phyloP scores from a whole-genome alignment of 2,329 filamentous ascomycete genomes.

The Fusarium metavorans region DNA sequence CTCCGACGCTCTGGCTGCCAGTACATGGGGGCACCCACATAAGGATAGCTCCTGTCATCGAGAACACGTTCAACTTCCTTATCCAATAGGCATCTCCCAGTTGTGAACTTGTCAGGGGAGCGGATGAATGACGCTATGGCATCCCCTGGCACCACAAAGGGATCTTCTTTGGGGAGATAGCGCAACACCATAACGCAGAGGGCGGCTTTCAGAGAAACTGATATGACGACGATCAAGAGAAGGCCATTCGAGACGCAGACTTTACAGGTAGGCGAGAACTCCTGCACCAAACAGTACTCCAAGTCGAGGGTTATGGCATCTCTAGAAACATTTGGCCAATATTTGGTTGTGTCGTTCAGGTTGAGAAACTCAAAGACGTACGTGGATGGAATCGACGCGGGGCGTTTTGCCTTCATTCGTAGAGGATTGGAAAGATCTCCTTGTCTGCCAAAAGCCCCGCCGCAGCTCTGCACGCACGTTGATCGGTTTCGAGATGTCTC shows the following conservation, averaged over 20 bases:
- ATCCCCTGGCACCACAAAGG: not conserved
- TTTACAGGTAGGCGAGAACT: not conserved
- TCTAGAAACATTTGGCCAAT: not conserved
- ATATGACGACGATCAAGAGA: not conserved
- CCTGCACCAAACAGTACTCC: not conserved
- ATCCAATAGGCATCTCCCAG: not conserved
- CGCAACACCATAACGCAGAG: not conserved
- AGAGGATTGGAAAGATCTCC: not conserved
- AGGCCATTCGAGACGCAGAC: not conserved
- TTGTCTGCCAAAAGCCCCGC: not conserved
- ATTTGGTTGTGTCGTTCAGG: not conserved
- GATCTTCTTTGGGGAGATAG: not conserved
- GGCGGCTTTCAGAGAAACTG: not conserved
- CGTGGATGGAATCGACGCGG: not conserved
- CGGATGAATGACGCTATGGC: not conserved
- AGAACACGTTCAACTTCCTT: not conserved
- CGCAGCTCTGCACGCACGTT: not conserved
- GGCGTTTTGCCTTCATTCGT: not conserved
- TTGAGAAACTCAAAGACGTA: not conserved
- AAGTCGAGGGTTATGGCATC: not conserved
- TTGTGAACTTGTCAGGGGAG: not conserved
- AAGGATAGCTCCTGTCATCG: not conserved
- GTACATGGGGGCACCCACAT: not conserved
- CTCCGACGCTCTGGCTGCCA: not conserved
- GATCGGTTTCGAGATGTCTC: not conserved